phyloP scores from a whole-genome alignment of 768 basidiomycete species.

The Mycena crocata region DNA sequence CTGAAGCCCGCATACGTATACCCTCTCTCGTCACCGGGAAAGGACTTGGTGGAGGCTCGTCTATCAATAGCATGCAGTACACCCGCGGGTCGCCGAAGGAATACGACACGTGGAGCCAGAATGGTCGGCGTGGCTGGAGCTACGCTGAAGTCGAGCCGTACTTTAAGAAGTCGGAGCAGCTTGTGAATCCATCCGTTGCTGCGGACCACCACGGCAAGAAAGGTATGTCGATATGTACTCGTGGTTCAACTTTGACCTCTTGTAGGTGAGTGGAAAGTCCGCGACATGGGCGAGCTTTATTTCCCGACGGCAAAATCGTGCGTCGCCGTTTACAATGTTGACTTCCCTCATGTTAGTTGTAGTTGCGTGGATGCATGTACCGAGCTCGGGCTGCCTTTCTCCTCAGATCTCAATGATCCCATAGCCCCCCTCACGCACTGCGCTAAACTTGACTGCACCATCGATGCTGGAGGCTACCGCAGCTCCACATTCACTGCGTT shows the following conservation, averaged over 20 bases:
- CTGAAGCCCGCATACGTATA: too few relatives aligned
- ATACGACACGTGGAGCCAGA: slow-evolving; percentile 39
- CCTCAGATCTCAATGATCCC: slow-evolving; percentile 35
- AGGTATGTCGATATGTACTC: slow-evolving; percentile 6
- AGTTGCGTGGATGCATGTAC: slow-evolving; percentile 28
- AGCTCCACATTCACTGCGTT: slow-evolving; percentile 39
- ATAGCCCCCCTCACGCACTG: slow-evolving; percentile 32
- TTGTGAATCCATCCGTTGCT: slow-evolving; percentile 12
- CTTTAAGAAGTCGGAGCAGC: slow-evolving; percentile 38
- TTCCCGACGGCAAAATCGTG: slow-evolving; percentile 18
- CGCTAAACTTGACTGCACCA: slow-evolving; percentile 35
- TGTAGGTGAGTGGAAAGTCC: slow-evolving; percentile 27
- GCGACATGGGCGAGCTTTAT: slow-evolving; percentile 11
- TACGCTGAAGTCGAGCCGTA: slow-evolving; percentile 39
- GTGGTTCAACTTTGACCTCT: slow-evolving; percentile 24
- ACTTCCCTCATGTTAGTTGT: background rate
- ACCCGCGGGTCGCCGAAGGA: slow-evolving; percentile 41
- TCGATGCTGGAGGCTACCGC: slow-evolving; percentile 34
- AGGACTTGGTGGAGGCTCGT: slow-evolving; percentile 42
- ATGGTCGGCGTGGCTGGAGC: slow-evolving; percentile 39
- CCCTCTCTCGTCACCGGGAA: slow-evolving; percentile 35
- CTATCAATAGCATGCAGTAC: slow-evolving; percentile 43
- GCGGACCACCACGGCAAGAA: slow-evolving; percentile 18
- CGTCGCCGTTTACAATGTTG: background rate
- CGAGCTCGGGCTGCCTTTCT: slow-evolving; percentile 36